Base-by-base conservation (phyloP, 1,284 basidiomycete species). In the Cutaneotrichosporon arboriforme region DNA sequence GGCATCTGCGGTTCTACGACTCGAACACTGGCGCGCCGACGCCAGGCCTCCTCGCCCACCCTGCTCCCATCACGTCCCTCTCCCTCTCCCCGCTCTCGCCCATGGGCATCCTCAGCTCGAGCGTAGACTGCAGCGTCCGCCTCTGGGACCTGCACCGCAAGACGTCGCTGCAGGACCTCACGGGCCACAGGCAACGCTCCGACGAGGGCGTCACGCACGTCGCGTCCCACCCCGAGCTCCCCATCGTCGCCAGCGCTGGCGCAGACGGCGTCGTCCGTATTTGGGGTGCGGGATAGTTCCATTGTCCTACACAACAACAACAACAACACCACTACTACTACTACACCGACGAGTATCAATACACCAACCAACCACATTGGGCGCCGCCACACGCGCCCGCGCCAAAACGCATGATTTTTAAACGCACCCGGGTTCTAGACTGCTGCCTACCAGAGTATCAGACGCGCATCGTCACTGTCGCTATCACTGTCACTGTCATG, bases 261-360 rank as follows among this genome's bases (percentile, higher is more conserved):
- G 90, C 91, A 8, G 93, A 97, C 74, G 91, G 92, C n/a, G 85
- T 91, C 23, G 84, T 97, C 56, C 90, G 92, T 72, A 78, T 97
- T 42, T 97, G 72, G 72, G 65, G 67, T 1, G 58, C 64, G 17
- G 59, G 57, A 15, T 67, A 55, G 44, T 31, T n/a, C n/a, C 26
- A 31, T 7, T 10, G 10, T 10, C 26, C 26, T 31, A 10, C 26
- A 31, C 26, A 5, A 7, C 26, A 31, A 31, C 5, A 7, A 31
- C 26, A 31, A 31, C 26, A 31, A 31, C 26, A 31, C 26, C 26
- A 31, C 26, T 31, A n/a, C n/a, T n/a, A n/a, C n/a, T n/a, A n/a
- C n/a, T n/a, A n/a, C n/a, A n/a, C n/a, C n/a, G n/a, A n/a, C n/a
- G n/a, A n/a, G n/a, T n/a, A n/a, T n/a, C n/a, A n/a, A n/a, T n/a